Percentiles rank a stretch among this genome's conserved stretches.
Evolutionary conservation across 495 filamentous ascomycete species (phyloP).

Genomic region (Aspergillus indologenus): DNA sequence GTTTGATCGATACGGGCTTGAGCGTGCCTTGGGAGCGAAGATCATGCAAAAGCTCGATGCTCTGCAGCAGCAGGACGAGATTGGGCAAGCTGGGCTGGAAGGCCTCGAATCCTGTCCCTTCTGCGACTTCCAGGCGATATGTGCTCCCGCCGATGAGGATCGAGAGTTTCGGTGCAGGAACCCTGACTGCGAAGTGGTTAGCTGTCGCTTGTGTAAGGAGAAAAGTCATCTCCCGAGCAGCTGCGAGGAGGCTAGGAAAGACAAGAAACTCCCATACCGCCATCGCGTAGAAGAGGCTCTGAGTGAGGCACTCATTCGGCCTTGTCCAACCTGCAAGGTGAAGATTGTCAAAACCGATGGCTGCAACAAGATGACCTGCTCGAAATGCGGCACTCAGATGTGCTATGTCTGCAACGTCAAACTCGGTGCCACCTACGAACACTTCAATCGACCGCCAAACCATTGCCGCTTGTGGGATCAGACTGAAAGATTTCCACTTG

Average conservation of each 20-base stretch:
- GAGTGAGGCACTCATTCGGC: slow-evolving; percentile 70
- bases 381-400: slow-evolving; percentile 56
- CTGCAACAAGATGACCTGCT: slow-evolving; percentile 82
- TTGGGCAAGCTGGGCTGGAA: slow-evolving; percentile 63
- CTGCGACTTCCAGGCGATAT: slow-evolving; percentile 76
- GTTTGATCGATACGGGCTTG: slow-evolving; percentile 47
- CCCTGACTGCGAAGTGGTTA: slow-evolving; percentile 59
- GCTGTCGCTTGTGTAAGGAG: slow-evolving; percentile 70
- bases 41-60: slow-evolving; percentile 57
- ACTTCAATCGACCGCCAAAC: slow-evolving; percentile 37
- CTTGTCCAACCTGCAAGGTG: slow-evolving; percentile 60
- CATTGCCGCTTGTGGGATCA: slow-evolving; percentile 67
- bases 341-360: slow-evolving; percentile 66
- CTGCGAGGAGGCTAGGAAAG: slow-evolving; percentile 66
- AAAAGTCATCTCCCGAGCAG: slow-evolving; percentile 72
- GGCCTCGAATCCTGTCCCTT: slow-evolving; percentile 73
- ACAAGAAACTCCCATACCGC: slow-evolving; percentile 56
- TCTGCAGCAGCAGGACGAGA: slow-evolving; percentile 64
- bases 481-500: slow-evolving; percentile 49
- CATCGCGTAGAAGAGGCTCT: slow-evolving; percentile 79
- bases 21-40: slow-evolving; percentile 56
- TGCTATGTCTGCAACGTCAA: slow-evolving; percentile 68
- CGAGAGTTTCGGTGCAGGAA: slow-evolving; percentile 72
- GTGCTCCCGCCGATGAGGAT: slow-evolving; percentile 63
- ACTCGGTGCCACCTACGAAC: slow-evolving; percentile 26